These are phyloP conservation scores for Eutrema yunnanense DNA, from an alignment of 345 rosid genomes.

Conservation along the genomic window DNA sequence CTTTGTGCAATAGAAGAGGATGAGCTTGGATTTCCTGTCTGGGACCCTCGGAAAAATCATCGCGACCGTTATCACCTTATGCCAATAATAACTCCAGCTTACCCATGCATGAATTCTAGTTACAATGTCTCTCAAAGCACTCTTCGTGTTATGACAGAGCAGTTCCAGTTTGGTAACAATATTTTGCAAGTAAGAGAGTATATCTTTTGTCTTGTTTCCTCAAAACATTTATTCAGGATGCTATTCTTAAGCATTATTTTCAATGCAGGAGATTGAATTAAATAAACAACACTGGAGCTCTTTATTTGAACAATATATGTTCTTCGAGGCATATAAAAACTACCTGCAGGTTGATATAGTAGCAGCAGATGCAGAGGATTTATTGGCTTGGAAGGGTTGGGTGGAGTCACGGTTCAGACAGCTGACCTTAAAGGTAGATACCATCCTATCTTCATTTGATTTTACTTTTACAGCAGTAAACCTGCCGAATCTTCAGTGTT, in stretches of 20 bases:
- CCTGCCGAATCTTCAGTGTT: neutral
- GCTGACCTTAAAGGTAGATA: conserved; percentile 55
- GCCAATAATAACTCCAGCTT: conserved; percentile 83
- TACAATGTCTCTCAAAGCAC: conserved; percentile 74
- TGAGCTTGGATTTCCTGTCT: conserved; percentile 56
- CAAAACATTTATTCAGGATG: neutral
- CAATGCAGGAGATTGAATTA: conserved; percentile 53
- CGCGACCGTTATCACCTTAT: conserved; percentile 60
- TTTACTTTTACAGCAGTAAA: neutral
- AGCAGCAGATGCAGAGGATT: conserved; percentile 53
- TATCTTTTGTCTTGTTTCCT: neutral
- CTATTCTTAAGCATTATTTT: neutral
- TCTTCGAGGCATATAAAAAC: conserved; percentile 68
- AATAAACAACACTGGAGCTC: conserved; percentile 58
- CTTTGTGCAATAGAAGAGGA: conserved; percentile 63
- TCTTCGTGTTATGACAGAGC: conserved; percentile 65
- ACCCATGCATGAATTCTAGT: conserved; percentile 82
- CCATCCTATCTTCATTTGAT: neutral
- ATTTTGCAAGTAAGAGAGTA: conserved; percentile 47
- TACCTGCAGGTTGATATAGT: conserved; percentile 65
- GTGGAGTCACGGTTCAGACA: conserved; percentile 75
- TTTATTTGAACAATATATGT: conserved; percentile 57
- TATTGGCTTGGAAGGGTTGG: conserved; percentile 76
- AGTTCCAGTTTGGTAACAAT: conserved; percentile 55
- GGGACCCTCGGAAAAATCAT: conserved; percentile 69